Percentiles rank a stretch among this genome's conserved stretches.
Evolutionary conservation across 2,329 filamentous ascomycete genomes (phyloP).

Genomic region (Sphaerulina populicola): DNA sequence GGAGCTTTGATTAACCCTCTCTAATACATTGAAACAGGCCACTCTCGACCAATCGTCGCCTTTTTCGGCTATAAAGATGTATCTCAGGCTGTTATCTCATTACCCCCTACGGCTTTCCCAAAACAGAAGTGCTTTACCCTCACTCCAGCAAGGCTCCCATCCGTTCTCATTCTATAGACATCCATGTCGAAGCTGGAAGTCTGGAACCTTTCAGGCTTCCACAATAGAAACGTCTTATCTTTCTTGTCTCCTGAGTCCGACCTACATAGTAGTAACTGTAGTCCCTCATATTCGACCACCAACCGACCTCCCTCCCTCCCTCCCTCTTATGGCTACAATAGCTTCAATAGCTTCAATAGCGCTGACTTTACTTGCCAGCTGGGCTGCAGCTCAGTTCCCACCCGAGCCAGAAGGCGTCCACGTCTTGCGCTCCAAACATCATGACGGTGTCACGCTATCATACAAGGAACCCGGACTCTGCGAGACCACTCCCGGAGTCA

Average conservation of each 20-base stretch:
- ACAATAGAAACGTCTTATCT: too few relatives aligned
- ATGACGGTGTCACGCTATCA: slow-evolving; percentile 40
- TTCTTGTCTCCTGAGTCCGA: too few relatives aligned
- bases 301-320: too few relatives aligned
- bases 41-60: slow-evolving; percentile 19
- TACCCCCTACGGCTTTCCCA: not conserved
- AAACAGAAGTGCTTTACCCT: too few relatives aligned
- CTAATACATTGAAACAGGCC: too few relatives aligned
- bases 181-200: not conserved
- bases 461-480: slow-evolving; percentile 49
- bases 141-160: too few relatives aligned
- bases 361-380: not conserved
- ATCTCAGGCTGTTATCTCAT: not conserved
- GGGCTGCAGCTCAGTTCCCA: slow-evolving; percentile 17
- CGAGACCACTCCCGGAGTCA: slow-evolving; percentile 47
- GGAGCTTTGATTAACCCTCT: too few relatives aligned
- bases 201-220: too few relatives aligned
- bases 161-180: not conserved
- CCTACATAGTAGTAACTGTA: too few relatives aligned
- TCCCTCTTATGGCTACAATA: too few relatives aligned
- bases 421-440: slow-evolving; percentile 33
- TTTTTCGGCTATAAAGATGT: slow-evolving; percentile 30
- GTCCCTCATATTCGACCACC: too few relatives aligned
- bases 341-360: not conserved
- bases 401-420: slow-evolving; percentile 32